Evolutionary conservation across 331 rosid species (phyloP).

Genomic region (Quercus tomentella): DNA sequence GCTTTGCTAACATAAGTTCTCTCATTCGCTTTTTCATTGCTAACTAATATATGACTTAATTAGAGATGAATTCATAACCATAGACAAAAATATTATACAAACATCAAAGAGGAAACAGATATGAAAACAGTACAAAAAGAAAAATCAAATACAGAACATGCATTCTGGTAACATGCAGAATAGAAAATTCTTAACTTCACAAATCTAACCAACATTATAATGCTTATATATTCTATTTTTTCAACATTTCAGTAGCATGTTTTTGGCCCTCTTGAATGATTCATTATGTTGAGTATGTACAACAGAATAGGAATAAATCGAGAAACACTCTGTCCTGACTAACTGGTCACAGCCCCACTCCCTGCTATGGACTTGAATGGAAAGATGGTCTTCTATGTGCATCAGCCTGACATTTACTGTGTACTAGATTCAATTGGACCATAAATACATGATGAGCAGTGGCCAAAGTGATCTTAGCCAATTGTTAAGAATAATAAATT

Average conservation of each 20-base stretch:
- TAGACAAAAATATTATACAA: constrained; percentile 11
- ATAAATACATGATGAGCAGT: not conserved
- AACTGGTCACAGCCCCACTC: not conserved
- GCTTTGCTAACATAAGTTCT: constrained; percentile 65
- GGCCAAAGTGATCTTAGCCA: not conserved
- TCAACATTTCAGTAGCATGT: not conserved
- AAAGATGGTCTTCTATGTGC: not conserved
- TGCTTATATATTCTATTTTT: not conserved
- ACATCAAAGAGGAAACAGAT: constrained; percentile 7
- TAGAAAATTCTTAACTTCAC: not conserved
- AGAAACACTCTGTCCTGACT: not conserved
- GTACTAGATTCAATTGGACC: not conserved
- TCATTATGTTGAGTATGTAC: not conserved
- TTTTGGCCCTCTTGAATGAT: not conserved
- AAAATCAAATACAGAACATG: constrained; percentile 7
- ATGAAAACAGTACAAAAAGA: not conserved
- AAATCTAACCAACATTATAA: not conserved
- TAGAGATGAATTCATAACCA: constrained; percentile 14
- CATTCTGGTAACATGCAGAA: constrained; percentile 6
- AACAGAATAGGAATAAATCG: not conserved
- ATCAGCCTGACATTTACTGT: not conserved
- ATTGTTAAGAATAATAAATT: not conserved
- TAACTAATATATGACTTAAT: constrained; percentile 38
- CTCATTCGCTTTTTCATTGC: constrained; percentile 41
- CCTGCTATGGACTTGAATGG: not conserved